These are phyloP conservation scores for Penicillium ucsense DNA, from an alignment of 495 filamentous ascomycete genomes.

Conservation along the genomic window DNA sequence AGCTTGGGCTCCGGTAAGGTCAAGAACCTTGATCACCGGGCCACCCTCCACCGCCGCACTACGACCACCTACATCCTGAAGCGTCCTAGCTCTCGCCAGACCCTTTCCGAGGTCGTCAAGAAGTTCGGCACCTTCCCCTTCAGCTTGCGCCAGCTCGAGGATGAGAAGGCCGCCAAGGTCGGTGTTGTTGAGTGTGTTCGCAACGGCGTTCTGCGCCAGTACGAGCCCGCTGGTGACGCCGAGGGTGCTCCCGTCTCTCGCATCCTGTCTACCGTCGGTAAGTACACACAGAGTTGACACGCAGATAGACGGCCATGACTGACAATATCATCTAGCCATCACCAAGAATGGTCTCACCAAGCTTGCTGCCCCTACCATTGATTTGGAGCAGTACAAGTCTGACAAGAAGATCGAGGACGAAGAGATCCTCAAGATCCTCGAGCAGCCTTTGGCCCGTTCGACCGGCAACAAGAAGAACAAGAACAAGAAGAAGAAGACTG, in stretches of 20 bases:
- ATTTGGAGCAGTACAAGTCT: constrained; percentile 71
- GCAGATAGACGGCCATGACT: background rate
- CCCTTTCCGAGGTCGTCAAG: constrained; percentile 83
- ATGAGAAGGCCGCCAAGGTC: constrained; percentile 92
- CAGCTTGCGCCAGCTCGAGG: constrained; percentile 91
- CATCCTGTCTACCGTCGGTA: constrained; percentile 85
- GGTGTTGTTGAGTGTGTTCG: constrained; percentile 94
- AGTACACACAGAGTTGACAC: constrained; percentile 16
- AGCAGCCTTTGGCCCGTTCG: constrained; percentile 68
- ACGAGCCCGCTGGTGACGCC: constrained; percentile 91
- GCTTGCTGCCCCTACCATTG: constrained; percentile 61
- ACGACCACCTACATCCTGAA: constrained; percentile 83
- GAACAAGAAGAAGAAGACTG: constrained; percentile 86
- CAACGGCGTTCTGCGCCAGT: constrained; percentile 79
- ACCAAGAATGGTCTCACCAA: constrained; percentile 94
- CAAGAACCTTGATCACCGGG: constrained; percentile 75
- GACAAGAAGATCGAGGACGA: constrained; percentile 98
- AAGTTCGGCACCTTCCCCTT: constrained; percentile 98
- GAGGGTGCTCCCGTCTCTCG: constrained; percentile 74
- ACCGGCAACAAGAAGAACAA: constrained; percentile 66
- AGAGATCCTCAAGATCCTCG: constrained; percentile 86
- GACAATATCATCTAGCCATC: constrained; percentile 52
- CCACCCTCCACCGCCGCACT: constrained; percentile 89
- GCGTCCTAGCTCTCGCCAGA: constrained; percentile 82
- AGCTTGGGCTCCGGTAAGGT: constrained; percentile 87